Percentiles rank a stretch among this genome's conserved stretches.
phyloP scores from a whole-genome alignment of 139 green algal genomes.

The Chlamydomonas asymmetrica region DNA sequence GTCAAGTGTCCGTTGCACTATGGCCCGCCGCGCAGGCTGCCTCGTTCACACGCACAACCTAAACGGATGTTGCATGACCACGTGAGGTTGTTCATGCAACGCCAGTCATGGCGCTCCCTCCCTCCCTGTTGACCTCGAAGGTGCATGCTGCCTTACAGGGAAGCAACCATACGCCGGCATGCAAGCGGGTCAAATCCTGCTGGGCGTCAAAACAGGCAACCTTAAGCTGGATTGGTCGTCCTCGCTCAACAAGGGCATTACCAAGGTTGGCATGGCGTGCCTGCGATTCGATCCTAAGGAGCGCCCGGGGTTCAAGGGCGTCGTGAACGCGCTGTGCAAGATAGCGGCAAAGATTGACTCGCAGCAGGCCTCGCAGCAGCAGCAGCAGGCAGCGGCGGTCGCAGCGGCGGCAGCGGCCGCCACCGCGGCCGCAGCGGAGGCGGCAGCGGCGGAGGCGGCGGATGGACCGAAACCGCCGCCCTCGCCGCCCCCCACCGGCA shows the following conservation, averaged over 20 bases:
- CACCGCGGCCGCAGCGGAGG: background rate
- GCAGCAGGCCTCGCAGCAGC: too few species aligned
- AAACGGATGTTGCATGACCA: too few species aligned
- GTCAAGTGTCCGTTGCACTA: too few species aligned
- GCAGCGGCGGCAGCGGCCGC: background rate
- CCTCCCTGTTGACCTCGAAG: too few species aligned
- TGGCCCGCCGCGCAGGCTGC: too few species aligned
- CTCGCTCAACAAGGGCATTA: slow-evolving; percentile 17
- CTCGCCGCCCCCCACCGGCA: too few species aligned
- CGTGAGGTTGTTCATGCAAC: too few species aligned
- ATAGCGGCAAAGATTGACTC: slow-evolving; percentile 1
- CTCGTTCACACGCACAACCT: too few species aligned
- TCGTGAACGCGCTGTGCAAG: slow-evolving; percentile 15
- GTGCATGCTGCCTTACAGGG: too few species aligned
- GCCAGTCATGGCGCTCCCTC: too few species aligned
- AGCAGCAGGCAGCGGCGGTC: slow-evolving; percentile 18
- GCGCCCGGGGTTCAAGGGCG: slow-evolving; percentile 24
- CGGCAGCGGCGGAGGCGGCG: background rate
- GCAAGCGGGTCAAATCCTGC: slow-evolving; percentile 35
- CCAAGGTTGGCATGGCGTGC: slow-evolving; percentile 25
- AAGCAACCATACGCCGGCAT: slow-evolving; percentile 32
- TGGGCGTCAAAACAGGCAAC: slow-evolving; percentile 31
- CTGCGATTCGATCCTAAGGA: slow-evolving; percentile 29
- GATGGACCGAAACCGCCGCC: too few species aligned
- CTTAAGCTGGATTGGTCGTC: slow-evolving; percentile 30